phyloP scores from a whole-genome alignment of 2,329 filamentous ascomycete genomes.

The Exophiala phaeomuriformis region DNA sequence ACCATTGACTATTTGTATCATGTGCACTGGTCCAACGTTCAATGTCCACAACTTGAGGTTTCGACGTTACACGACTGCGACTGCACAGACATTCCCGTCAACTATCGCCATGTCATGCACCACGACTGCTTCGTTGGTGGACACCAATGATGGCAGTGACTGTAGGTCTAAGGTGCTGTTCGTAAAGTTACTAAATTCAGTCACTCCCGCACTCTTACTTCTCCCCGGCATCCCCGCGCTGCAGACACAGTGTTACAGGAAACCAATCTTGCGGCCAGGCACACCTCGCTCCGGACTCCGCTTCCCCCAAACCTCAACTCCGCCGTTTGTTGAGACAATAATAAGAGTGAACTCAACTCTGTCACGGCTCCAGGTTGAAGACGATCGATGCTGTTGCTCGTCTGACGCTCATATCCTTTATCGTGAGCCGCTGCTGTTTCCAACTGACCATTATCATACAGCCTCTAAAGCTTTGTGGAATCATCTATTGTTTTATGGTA shows the following conservation, averaged over 20 bases:
- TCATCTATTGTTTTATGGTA: too few species aligned
- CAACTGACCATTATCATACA: neutral
- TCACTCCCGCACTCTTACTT: neutral
- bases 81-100: too few species aligned
- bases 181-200: neutral
- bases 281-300: neutral
- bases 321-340: too few species aligned
- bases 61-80: too few species aligned
- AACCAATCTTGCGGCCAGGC: neutral
- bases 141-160: too few species aligned
- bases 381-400: too few species aligned
- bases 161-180: too few species aligned
- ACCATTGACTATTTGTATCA: neutral
- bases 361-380: too few species aligned
- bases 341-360: too few species aligned
- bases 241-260: neutral
- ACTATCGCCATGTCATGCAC: too few species aligned
- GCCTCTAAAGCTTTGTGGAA: neutral
- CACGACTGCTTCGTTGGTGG: too few species aligned
- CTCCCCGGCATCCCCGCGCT: neutral
- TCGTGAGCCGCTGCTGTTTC: neutral
- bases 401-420: too few species aligned
- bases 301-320: neutral
- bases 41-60: neutral
- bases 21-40: neutral